Percentiles rank a stretch among this genome's conserved stretches.
Conservation (phyloP, 352 stramenopile species). For the Pythium dissotocum region DNA sequence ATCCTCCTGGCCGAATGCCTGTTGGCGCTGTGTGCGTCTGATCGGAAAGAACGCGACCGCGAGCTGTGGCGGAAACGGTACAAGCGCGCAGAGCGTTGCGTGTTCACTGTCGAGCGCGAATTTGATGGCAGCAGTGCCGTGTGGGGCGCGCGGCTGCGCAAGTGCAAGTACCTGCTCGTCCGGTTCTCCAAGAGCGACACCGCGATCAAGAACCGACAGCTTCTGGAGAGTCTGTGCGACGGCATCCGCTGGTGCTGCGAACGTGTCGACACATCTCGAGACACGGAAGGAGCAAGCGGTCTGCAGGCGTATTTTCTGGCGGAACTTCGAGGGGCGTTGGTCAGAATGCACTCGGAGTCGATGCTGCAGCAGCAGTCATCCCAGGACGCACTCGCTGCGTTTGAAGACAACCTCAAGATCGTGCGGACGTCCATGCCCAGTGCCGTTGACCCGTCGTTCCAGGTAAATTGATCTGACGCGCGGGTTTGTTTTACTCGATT, state of each 20-base stretch:
- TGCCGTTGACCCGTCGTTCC: constrained; percentile 46
- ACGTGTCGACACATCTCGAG: background rate
- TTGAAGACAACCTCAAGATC: constrained; percentile 53
- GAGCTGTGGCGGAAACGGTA: constrained; percentile 59
- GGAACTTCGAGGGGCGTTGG: constrained; percentile 52
- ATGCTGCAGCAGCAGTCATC: constrained; percentile 24
- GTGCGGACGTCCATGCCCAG: constrained; percentile 48
- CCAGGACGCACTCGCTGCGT: constrained; percentile 12
- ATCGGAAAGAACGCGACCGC: constrained; percentile 40
- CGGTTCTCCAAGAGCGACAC: constrained; percentile 48
- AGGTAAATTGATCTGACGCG: constrained; percentile 34
- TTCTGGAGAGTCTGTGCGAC: constrained; percentile 53
- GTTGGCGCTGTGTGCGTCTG: constrained; percentile 40
- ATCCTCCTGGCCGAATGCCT: constrained; percentile 65
- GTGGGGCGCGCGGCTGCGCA: constrained; percentile 49
- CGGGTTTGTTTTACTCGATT: too few species aligned
- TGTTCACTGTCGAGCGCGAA: constrained; percentile 31
- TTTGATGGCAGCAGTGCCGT: constrained; percentile 24
- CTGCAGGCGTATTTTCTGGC: constrained; percentile 55
- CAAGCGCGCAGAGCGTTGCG: constrained; percentile 45
- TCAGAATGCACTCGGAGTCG: constrained; percentile 52
- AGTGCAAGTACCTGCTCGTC: constrained; percentile 55
- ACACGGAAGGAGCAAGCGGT: background rate
- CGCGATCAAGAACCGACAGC: constrained; percentile 33
- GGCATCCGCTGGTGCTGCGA: constrained; percentile 32